Evolutionary conservation across 2,329 filamentous ascomycete species (phyloP).

Genomic region (Penicillium sp.): DNA sequence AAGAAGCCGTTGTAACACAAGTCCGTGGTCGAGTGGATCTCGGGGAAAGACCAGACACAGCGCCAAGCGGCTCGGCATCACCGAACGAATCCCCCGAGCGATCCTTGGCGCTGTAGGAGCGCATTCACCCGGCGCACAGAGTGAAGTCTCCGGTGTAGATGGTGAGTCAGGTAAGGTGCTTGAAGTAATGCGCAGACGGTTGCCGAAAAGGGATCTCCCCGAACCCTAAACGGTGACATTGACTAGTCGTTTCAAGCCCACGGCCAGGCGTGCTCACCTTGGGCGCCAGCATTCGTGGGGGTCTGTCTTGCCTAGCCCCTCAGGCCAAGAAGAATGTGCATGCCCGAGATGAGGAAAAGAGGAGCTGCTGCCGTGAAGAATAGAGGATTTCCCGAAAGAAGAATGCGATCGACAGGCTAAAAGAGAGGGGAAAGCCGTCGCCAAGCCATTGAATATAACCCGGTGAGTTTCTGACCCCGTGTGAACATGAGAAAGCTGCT

Average conservation of each 20-base stretch:
- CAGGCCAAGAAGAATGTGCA: not conserved
- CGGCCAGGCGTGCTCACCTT: not conserved
- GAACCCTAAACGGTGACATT: conserved; percentile 6
- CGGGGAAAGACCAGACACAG: conserved; percentile 6
- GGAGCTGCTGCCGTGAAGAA: not conserved
- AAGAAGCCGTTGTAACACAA: not conserved
- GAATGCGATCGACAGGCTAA: not conserved
- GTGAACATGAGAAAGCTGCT: not conserved
- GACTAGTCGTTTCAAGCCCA: not conserved
- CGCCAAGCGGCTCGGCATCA: conserved; percentile 22
- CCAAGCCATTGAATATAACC: not conserved
- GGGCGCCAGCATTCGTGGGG: not conserved
- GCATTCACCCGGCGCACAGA: conserved; percentile 4
- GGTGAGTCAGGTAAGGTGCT: not conserved
- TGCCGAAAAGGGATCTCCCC: not conserved
- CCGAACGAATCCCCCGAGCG: conserved; percentile 18
- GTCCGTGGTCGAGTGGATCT: conserved; percentile 2
- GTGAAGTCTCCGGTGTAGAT: not conserved
- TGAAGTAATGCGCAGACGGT: not conserved
- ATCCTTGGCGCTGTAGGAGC: conserved; percentile 18
- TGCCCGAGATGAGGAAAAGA: conserved; percentile 4
- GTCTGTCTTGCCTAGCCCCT: not conserved
- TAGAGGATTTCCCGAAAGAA: not conserved
- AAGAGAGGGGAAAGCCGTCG: not conserved
- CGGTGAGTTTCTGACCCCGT: not conserved